Evolutionary conservation across 1,284 basidiomycete species (phyloP), one percentile per base, ranked within the genome.

Genomic region (Ceratobasidium sp.): DNA sequence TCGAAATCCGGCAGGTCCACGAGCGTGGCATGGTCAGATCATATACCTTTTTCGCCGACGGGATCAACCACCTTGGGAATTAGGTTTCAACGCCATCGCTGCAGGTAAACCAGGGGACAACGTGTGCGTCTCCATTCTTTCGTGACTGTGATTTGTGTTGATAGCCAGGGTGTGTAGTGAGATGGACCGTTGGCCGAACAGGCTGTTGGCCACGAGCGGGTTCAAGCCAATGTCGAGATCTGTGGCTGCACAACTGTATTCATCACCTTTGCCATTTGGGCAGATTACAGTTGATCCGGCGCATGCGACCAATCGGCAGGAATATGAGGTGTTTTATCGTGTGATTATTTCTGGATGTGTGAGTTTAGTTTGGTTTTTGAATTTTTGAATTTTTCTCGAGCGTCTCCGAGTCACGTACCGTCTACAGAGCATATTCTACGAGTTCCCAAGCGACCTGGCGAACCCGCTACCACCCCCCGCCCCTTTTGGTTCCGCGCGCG

Each of bases 351-450:
- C 69, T 9, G 58, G 58, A 41, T 72, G 46, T 29, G 69, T 72
- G 56, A 61, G 69, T 62, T 6, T 22, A 51, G 2, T 8, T 22
- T 39, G 19, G 22, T 22, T 34, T 5, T 37, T 48, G 14, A 29
- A 29, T 27, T 37, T 56, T n/a, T n/a, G n/a, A n/a, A n/a, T n/a
- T n/a, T n/a, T n/a, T n/a, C n/a, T n/a, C n/a, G 24, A 34, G 31
- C 31, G n/a, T 13, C 7, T 59, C 34, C 34, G n/a, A 59, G n/a
- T 1, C 34, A 2, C 27, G n/a, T 34, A 7, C 16, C 29, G 7
- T 16, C 13, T 22, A 11, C 31, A 72, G 69, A 61, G 69, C 48
- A 61, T 61, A 9, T 72, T 72, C 58, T 72, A 72, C 46, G 69
- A 72, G 51, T 72, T 72, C 56, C 69, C 69, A 1, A 27, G 34